These are phyloP conservation scores for Eudorina sp. DNA, from an alignment of 139 green algal genomes.

Conservation along the genomic window DNA sequence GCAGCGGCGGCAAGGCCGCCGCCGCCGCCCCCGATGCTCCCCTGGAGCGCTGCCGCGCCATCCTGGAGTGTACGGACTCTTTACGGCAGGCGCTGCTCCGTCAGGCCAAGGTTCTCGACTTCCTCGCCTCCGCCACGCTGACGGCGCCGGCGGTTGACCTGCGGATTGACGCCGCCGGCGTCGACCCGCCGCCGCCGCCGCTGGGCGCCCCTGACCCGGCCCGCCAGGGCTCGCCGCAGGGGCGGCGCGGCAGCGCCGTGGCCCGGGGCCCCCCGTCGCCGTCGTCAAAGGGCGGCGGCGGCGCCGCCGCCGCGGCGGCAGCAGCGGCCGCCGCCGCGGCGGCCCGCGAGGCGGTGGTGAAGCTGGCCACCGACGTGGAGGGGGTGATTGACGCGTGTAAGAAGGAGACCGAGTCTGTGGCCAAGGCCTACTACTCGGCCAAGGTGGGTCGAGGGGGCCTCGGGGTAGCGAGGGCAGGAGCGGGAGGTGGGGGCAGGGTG, in stretches of 20 bases:
- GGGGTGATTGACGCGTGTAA: conserved; percentile 61
- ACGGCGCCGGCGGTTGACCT: conserved; percentile 17
- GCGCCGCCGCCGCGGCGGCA: conserved; percentile 1
- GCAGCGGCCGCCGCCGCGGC: conserved; percentile 36
- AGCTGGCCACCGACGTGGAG: conserved; percentile 50
- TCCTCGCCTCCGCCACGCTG: conserved; percentile 44
- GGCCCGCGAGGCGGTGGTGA: neutral
- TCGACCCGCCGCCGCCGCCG: conserved; percentile 38
- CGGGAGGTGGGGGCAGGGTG: too few relatives aligned
- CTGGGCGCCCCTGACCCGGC: neutral
- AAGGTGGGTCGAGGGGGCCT: conserved; percentile 48
- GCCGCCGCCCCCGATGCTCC: neutral
- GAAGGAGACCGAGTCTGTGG: conserved; percentile 59
- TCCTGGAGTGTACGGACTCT: conserved; percentile 39
- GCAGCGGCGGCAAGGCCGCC: conserved; percentile 2
- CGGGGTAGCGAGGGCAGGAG: too few relatives aligned
- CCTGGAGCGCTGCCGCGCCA: conserved; percentile 46
- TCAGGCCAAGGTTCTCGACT: conserved; percentile 59
- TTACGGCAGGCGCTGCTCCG: conserved; percentile 43
- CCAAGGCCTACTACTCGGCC: conserved; percentile 54
- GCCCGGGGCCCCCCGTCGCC: too few relatives aligned
- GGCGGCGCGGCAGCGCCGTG: neutral
- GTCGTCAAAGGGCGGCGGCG: neutral
- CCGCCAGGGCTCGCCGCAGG: neutral
- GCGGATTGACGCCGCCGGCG: conserved; percentile 34